Evolutionary conservation across 2,329 filamentous ascomycete genomes (phyloP), one percentile per base, ranked within the genome.

Genomic region (Nemania abortiva): DNA sequence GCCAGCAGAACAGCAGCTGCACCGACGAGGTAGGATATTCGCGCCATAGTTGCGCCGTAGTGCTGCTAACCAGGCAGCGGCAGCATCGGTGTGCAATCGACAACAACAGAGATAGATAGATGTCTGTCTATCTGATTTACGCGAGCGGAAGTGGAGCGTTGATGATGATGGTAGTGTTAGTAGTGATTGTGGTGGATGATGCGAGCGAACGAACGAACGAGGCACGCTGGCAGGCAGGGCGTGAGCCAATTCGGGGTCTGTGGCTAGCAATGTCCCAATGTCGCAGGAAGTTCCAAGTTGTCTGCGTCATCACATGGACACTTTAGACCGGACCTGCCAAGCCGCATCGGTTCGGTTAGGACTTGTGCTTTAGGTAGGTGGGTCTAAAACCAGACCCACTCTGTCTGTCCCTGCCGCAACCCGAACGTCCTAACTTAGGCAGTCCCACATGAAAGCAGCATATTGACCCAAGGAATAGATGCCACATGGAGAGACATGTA

Each of bases 1-100:
- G 76, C 77, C 57, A 83, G 75, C 72, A 83, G 71, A 58, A 81
- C 59, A 56, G 68, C 77, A 68, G 76, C 76, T 13, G 76, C 76
- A 42, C 76, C 77, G 74, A 79, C 68, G 72, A 81, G 74, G 66
- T 71, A 72, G 60, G 76, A 75, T 71, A 82, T 74, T 74, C 77
- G 81, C 73, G 80, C 77, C 82, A 84, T 84, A 59, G 63, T 63
- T 53, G 71, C 70, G 72, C 72, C 72, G 72, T 73, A 71, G 55
- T 74, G 72, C 68, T 72, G 56, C 66, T 54, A 50, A 68, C 54
- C 15, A 58, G 65, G 52, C 42, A 37, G 56, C 66, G 63, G 60
- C 62, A 72, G 60, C 74, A 77, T 75, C 69, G 64, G 62, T 24
- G 56, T 54, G 29, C 42, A 59, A 20, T 63, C 65, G 47, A 55